These are phyloP conservation scores for Macrolepiota fuliginosa DNA, from an alignment of 768 basidiomycete genomes.

Conservation along the genomic window DNA sequence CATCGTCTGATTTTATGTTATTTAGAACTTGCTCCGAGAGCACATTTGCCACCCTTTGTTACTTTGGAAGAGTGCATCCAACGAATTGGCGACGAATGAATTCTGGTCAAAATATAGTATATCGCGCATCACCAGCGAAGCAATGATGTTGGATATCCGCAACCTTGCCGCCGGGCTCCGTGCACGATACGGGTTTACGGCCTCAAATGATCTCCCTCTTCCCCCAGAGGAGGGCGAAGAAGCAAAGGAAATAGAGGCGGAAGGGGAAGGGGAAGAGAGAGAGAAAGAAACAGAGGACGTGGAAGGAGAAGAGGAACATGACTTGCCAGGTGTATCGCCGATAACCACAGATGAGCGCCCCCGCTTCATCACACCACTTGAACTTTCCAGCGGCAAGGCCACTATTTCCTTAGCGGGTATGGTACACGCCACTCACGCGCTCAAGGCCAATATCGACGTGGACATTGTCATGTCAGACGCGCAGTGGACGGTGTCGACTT, in stretches of 20 bases:
- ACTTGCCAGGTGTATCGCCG: not conserved
- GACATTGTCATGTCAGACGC: conserved; percentile 52
- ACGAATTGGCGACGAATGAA: conserved; percentile 61
- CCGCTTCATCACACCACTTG: conserved; percentile 31
- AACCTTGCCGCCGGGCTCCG: conserved; percentile 52
- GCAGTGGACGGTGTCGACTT: conserved; percentile 43
- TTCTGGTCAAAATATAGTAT: conserved; percentile 69
- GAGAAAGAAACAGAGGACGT: not conserved
- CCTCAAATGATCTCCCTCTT: not conserved
- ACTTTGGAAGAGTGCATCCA: conserved; percentile 59
- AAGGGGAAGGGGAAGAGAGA: conserved; percentile 1
- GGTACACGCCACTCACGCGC: conserved; percentile 66
- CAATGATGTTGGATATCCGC: conserved; percentile 63
- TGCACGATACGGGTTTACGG: conserved; percentile 24
- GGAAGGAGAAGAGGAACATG: not conserved
- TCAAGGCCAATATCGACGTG: conserved; percentile 69
- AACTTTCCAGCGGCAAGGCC: conserved; percentile 34
- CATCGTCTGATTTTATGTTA: conserved; percentile 11
- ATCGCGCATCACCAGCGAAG: conserved; percentile 63
- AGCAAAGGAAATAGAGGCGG: not conserved
- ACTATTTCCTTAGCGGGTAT: conserved; percentile 72
- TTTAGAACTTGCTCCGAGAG: conserved; percentile 63
- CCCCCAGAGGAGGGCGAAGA: not conserved
- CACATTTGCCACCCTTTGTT: conserved; percentile 75
- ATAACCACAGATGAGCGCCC: not conserved